These are phyloP conservation scores for sunflower (Helianthus annuus) DNA, from an alignment of 129 eudicot genomes.

Conservation along the genomic window HanXRQr2.0-SUNRISE NC_035435.2:173040004-173040503, in stretches of 20 bases:
- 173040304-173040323: slow-evolving; percentile 73
- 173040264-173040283: background rate
- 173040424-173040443: slow-evolving; percentile 56
- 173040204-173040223: slow-evolving; percentile 12
- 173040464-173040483: slow-evolving; percentile 50
- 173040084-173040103: slow-evolving; percentile 55
- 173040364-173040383: slow-evolving; percentile 76
- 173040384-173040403: slow-evolving; percentile 67
- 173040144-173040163: slow-evolving; percentile 76
- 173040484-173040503: background rate
- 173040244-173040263: slow-evolving; percentile 1
- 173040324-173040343: slow-evolving; percentile 78
- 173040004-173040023: background rate
- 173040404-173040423: slow-evolving; percentile 57
- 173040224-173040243: background rate
- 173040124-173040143: slow-evolving; percentile 91
- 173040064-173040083: slow-evolving; percentile 47
- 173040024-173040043: background rate
- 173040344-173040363: slow-evolving; percentile 66
- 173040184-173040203: background rate
- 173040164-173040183: slow-evolving; percentile 5
- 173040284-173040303: slow-evolving; percentile 6
- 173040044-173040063: slow-evolving; percentile 9
- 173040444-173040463: slow-evolving; percentile 61
- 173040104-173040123: slow-evolving; percentile 68